Percentiles rank a stretch among this genome's conserved stretches.
These are phyloP conservation scores for Heracleum sosnowskyi DNA, from an alignment of 129 eudicot genomes.

Conservation along the genomic window DNA sequence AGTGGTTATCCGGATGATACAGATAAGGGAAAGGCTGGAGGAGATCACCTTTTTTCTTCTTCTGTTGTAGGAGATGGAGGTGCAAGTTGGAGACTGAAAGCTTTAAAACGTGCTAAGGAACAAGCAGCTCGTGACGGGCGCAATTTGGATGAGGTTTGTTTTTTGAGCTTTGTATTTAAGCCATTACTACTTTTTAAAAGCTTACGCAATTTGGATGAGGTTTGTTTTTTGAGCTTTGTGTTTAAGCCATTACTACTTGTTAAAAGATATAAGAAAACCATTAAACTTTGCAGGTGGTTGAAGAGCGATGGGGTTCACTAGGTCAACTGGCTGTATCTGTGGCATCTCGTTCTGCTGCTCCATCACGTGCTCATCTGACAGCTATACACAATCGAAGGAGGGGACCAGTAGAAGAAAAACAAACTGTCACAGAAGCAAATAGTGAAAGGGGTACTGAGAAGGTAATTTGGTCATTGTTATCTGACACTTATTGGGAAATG, in stretches of 20 bases:
- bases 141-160: slow-evolving; percentile 59
- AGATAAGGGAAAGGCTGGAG: slow-evolving; percentile 26
- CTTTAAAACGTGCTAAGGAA: slow-evolving; percentile 85
- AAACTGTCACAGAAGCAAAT: slow-evolving; percentile 19
- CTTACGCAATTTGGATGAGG: slow-evolving; percentile 69
- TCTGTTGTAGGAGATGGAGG: slow-evolving; percentile 96
- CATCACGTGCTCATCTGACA: slow-evolving; percentile 82
- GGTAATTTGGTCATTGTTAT: slow-evolving; percentile 21
- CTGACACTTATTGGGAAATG: background rate
- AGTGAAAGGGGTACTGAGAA: slow-evolving; percentile 30
- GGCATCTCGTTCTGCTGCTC: slow-evolving; percentile 72
- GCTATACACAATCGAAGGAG: slow-evolving; percentile 62
- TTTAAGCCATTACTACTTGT: background rate
- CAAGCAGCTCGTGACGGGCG: slow-evolving; percentile 98
- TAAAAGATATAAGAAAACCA: slow-evolving; percentile 9
- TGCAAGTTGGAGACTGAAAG: slow-evolving; percentile 97
- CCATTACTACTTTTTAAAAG: no score
- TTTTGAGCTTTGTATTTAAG: background rate
- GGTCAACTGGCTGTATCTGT: slow-evolving; percentile 89
- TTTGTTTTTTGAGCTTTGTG: slow-evolving; percentile 15
- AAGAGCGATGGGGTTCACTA: slow-evolving; percentile 92
- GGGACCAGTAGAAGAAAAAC: slow-evolving; percentile 37
- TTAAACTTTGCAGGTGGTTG: slow-evolving; percentile 55
- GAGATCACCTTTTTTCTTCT: slow-evolving; percentile 45
- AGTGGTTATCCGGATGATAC: slow-evolving; percentile 77